Base-by-base conservation (phyloP, 768 basidiomycete genomes). In the Mrakia blollopis region DNA sequence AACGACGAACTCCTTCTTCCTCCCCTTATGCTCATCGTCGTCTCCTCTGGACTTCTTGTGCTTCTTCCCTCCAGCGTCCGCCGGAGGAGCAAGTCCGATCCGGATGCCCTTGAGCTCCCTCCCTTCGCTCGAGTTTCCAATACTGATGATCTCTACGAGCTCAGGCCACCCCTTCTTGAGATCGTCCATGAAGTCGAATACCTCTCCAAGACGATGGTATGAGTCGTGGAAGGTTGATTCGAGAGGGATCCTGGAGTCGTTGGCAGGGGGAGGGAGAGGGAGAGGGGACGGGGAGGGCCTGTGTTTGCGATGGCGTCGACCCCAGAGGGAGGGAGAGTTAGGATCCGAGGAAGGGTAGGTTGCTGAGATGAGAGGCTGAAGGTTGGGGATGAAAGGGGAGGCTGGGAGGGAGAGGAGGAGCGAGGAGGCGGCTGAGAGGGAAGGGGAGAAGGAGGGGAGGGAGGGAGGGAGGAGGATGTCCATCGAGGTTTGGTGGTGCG, bases 81-180 rank as follows among this genome's bases (percentile, higher is more conserved):
- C 18, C 35, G 62, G 39, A 21, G 62, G 76, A 14, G 71, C n/a
- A 6, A 18, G 30, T 8, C 87, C 86, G 28, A 92, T 86, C 47
- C 85, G 86, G 70, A 90, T 79, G 10, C 86, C 88, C 47, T 85
- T 76, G 84, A 91, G 88, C 79, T 88, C 89, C 74, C 89, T 83
- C 3, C 88, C 89, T 81, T 89, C 86, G 6, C 85, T 87, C 65
- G 85, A 88, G 74, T 87, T 86, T 0, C 91, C 91, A 6, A 92
- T 80, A 21, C 82, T 82, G 21, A 85, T 80, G n/a, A 90, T 75
- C 18, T 80, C 78, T 16, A 88, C 86, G 11, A 83, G 81, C n/a
- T 87, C 84, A 0, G 90, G 88, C 78, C 87, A 84, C 21, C 85
- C 79, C 5, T 78, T 81, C 2, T 85, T 85, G 37, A 91, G 79